Evolutionary conservation across 2,329 filamentous ascomycete genomes (phyloP).

Genomic region (Paecilomyces dactylethromorphus): DNA sequence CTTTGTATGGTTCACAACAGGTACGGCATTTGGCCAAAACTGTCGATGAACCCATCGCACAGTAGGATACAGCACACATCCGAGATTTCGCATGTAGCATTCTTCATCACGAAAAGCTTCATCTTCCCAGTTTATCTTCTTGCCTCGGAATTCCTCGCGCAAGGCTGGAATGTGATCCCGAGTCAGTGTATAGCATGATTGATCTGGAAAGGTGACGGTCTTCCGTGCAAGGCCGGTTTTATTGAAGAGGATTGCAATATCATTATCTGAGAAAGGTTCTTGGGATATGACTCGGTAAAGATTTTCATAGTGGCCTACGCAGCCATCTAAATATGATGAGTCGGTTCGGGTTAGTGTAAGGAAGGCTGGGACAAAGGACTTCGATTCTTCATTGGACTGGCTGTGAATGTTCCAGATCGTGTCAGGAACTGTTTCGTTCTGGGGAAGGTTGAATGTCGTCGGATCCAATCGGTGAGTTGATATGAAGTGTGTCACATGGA

Average conservation of each 20-base stretch:
- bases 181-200: not conserved
- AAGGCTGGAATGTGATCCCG: not conserved
- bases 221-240: not conserved
- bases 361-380: not conserved
- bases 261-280: not conserved
- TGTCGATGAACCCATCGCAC: not conserved
- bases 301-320: not conserved
- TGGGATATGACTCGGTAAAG: not conserved
- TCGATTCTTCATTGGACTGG: not conserved
- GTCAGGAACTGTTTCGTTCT: not conserved
- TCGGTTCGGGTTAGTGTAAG: not conserved
- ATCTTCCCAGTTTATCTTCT: not conserved
- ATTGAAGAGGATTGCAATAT: not conserved
- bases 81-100: not conserved
- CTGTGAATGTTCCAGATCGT: not conserved
- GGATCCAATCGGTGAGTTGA: not conserved
- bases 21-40: not conserved
- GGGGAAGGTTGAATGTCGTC: not conserved
- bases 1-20: not conserved
- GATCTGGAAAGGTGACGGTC: not conserved
- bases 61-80: not conserved
- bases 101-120: not conserved
- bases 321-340: not conserved
- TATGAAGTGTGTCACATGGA: not conserved
- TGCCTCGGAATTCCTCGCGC: not conserved